Percentiles rank a stretch among this genome's conserved stretches.
These are phyloP conservation scores for Grosmannia serpens DNA, from an alignment of 2,329 filamentous ascomycete genomes.

Conservation along the genomic window DNA sequence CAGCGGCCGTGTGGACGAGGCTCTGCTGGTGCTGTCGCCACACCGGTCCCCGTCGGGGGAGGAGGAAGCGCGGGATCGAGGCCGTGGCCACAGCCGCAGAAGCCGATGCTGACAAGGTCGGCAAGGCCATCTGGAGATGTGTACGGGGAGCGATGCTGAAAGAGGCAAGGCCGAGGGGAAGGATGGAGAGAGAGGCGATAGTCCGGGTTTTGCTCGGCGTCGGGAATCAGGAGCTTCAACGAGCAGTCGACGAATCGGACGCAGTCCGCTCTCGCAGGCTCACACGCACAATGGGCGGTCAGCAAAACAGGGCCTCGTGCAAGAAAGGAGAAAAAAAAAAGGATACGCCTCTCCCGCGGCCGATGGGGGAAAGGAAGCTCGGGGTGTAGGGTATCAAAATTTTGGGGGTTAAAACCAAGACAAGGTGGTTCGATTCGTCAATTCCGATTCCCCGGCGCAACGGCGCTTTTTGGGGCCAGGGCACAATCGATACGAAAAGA, in stretches of 20 bases:
- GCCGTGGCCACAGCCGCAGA: conserved; percentile 17
- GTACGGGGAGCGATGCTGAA: neutral
- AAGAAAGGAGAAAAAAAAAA: neutral
- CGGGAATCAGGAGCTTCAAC: neutral
- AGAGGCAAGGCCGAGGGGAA: neutral
- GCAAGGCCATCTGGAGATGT: neutral
- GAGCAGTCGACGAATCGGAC: no score
- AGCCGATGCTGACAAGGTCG: neutral
- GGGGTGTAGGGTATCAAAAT: no score
- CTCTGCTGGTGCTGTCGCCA: conserved; percentile 29
- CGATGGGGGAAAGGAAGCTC: neutral
- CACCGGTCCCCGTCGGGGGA: conserved; percentile 47
- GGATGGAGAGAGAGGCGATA: neutral
- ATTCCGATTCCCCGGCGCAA: conserved; percentile 1
- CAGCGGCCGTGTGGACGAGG: no score
- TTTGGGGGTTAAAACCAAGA: neutral
- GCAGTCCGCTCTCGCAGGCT: no score
- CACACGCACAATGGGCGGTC: neutral
- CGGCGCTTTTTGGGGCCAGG: no score
- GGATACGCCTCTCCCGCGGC: neutral
- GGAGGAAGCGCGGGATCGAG: conserved; percentile 56
- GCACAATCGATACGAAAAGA: neutral
- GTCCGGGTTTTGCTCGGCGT: neutral
- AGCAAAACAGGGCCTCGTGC: neutral
- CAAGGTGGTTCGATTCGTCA: conserved; percentile 9